A percentile compares a stretch with the other conserved stretches of the same genome.
phyloP scores from a whole-genome alignment of 1,284 basidiomycete genomes.

The Cutaneotrichosporon sp. region DNA sequence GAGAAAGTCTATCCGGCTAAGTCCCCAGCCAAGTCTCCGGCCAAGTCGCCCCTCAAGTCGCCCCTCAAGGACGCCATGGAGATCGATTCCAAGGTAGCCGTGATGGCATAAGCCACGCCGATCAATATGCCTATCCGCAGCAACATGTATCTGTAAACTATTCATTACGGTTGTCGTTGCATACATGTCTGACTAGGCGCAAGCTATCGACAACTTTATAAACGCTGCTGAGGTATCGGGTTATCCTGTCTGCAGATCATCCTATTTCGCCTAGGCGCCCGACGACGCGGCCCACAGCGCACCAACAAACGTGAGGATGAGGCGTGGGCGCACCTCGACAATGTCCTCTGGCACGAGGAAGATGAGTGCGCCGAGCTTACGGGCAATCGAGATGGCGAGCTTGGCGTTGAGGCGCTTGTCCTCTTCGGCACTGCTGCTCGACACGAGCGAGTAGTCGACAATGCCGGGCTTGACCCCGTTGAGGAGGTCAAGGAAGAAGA shows the following conservation, averaged over 20 bases:
- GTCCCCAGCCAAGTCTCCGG: not conserved
- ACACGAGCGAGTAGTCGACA: conserved; percentile 85
- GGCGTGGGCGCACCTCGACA: conserved; percentile 77
- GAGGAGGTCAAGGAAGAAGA: conserved; percentile 92
- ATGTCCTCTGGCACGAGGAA: conserved; percentile 96
- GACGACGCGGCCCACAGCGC: conserved; percentile 47
- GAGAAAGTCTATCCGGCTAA: not conserved
- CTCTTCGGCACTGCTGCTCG: conserved; percentile 60
- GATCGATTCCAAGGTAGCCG: not conserved
- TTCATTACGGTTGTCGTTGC: conserved; percentile 19
- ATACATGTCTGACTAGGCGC: not conserved
- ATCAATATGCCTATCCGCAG: not conserved
- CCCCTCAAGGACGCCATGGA: conserved; percentile 3
- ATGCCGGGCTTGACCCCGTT: conserved; percentile 91
- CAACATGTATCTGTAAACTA: conserved; percentile 2
- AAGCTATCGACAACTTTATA: conserved; percentile 1
- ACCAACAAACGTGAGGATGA: conserved; percentile 63
- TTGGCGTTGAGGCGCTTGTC: conserved; percentile 92
- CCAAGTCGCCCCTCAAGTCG: not conserved
- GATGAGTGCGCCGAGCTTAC: conserved; percentile 95
- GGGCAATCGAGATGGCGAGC: conserved; percentile 93
- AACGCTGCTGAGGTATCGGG: not conserved
- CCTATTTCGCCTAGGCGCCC: conserved; percentile 22
- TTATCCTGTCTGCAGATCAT: not conserved
- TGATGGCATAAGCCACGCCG: not conserved